Conservation (phyloP, 768 basidiomycete genomes). For the Russula sp. region DNA sequence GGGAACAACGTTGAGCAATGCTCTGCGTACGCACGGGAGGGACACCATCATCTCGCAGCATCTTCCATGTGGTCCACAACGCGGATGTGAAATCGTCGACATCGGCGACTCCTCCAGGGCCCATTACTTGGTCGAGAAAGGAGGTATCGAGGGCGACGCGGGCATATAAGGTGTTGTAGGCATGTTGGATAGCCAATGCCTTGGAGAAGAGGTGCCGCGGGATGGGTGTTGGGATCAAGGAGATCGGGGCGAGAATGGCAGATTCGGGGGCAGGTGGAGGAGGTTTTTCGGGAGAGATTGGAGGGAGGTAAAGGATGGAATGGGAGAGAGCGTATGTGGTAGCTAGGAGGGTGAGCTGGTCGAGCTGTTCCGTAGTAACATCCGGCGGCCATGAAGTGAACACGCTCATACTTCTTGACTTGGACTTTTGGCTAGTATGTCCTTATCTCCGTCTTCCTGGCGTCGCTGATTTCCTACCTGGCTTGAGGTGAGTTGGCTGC, state of each 20-base stretch:
- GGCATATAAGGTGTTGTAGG: slow-evolving; percentile 85
- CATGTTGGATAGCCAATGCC: slow-evolving; percentile 63
- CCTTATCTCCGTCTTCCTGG: too few relatives aligned
- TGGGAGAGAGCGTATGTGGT: slow-evolving; percentile 83
- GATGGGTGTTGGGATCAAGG: slow-evolving; percentile 85
- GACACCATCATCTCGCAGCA: slow-evolving; percentile 60
- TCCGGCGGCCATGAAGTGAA: slow-evolving; percentile 65
- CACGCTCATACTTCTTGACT: slow-evolving; percentile 6
- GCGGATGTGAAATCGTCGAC: slow-evolving; percentile 85
- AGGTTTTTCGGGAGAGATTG: slow-evolving; percentile 34
- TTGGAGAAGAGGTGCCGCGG: slow-evolving; percentile 67
- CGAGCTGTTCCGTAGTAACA: slow-evolving; percentile 55
- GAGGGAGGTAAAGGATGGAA: slow-evolving; percentile 78
- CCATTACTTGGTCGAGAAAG: slow-evolving; percentile 85
- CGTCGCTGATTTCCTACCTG: too few relatives aligned
- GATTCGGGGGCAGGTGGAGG: slow-evolving; percentile 57
- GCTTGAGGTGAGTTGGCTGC: too few relatives aligned
- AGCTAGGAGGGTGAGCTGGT: slow-evolving; percentile 59
- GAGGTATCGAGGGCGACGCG: slow-evolving; percentile 72
- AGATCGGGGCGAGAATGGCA: slow-evolving; percentile 88
- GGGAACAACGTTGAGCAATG: not conserved
- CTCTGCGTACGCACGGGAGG: slow-evolving; percentile 50
- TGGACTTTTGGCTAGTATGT: not conserved
- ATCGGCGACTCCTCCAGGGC: slow-evolving; percentile 69
- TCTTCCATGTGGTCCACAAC: slow-evolving; percentile 85